phyloP scores from a whole-genome alignment of 495 filamentous ascomycete species.

The Pyronema omphalodes region DNA sequence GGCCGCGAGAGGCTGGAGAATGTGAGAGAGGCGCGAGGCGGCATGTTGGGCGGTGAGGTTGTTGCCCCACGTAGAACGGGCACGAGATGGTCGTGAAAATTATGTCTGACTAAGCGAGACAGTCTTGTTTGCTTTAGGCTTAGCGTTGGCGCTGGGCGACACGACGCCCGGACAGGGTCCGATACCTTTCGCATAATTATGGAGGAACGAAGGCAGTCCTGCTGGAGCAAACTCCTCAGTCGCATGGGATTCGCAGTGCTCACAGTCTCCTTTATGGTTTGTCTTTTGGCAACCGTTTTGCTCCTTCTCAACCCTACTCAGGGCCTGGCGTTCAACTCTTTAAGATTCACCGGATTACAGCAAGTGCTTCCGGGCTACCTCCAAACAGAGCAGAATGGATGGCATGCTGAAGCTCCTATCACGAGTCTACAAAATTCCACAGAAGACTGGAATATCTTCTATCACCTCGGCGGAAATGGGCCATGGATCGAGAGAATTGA shows the following conservation, averaged over 20 bases:
- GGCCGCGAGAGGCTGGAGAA: not conserved
- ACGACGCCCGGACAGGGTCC: too few relatives aligned
- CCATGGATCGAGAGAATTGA: slow-evolving; percentile 40
- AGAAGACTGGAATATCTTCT: slow-evolving; percentile 34
- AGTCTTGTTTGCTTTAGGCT: too few relatives aligned
- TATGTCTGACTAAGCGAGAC: not conserved
- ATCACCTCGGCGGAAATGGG: slow-evolving; percentile 41
- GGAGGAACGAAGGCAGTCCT: not conserved
- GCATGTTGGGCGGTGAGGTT: not conserved
- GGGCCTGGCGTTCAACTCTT: slow-evolving; percentile 11
- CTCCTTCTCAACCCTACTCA: slow-evolving; percentile 18
- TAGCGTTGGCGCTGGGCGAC: too few relatives aligned
- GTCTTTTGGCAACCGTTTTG: slow-evolving; percentile 16
- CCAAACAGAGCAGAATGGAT: slow-evolving; percentile 14
- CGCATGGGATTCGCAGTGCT: slow-evolving; percentile 20
- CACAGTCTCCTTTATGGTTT: slow-evolving; percentile 18
- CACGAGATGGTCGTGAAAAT: not conserved
- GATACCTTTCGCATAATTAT: too few relatives aligned
- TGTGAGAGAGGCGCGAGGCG: not conserved
- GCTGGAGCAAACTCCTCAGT: slow-evolving; percentile 3
- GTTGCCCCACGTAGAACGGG: not conserved
- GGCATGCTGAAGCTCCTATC: not conserved
- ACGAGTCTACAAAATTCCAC: not conserved
- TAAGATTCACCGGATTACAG: slow-evolving; percentile 1
- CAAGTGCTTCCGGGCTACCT: slow-evolving; percentile 11